These are phyloP conservation scores for Mucor ambiguus DNA, from an alignment of 371 early-diverging fungal species.

Conservation along the genomic window DNA sequence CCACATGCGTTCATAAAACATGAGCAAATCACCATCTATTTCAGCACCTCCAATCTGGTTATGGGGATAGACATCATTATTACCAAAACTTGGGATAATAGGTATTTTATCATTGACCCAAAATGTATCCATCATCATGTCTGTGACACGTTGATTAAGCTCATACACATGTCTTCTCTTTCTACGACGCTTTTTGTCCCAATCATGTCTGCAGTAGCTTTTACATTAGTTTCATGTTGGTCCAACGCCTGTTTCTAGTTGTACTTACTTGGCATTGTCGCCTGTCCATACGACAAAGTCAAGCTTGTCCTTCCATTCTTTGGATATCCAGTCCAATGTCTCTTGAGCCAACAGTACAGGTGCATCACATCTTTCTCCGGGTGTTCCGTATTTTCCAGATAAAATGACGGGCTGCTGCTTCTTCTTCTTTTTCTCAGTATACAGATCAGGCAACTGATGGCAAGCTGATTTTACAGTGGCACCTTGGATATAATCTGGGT, in stretches of 20 bases:
- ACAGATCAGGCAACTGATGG: slow-evolving; percentile 28
- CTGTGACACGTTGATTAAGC: slow-evolving; percentile 45
- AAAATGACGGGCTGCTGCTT: neutral
- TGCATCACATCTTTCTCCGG: slow-evolving; percentile 70
- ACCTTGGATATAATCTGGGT: slow-evolving; percentile 55
- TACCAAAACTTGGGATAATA: slow-evolving; percentile 71
- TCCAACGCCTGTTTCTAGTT: neutral
- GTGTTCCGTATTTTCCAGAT: slow-evolving; percentile 43
- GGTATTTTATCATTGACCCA: slow-evolving; percentile 39
- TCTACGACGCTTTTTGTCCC: slow-evolving; percentile 66
- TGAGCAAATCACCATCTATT: slow-evolving; percentile 26
- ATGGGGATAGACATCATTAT: slow-evolving; percentile 83
- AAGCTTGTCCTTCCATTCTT: slow-evolving; percentile 54
- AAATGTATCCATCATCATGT: slow-evolving; percentile 40
- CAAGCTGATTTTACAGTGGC: slow-evolving; percentile 60
- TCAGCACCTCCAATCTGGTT: slow-evolving; percentile 50
- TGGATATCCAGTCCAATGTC: slow-evolving; percentile 69
- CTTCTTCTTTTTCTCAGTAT: slow-evolving; percentile 14
- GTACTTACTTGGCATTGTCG: slow-evolving; percentile 69
- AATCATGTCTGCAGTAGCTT: slow-evolving; percentile 65
- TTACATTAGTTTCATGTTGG: slow-evolving; percentile 1
- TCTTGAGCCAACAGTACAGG: slow-evolving; percentile 68
- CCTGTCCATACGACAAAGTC: slow-evolving; percentile 88
- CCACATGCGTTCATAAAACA: slow-evolving; percentile 59
- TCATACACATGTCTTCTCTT: slow-evolving; percentile 59